These are phyloP conservation scores for Hordeum vulgare DNA, from an alignment of 176 grass and related monocot genomes.

Conservation along the genomic window DNA sequence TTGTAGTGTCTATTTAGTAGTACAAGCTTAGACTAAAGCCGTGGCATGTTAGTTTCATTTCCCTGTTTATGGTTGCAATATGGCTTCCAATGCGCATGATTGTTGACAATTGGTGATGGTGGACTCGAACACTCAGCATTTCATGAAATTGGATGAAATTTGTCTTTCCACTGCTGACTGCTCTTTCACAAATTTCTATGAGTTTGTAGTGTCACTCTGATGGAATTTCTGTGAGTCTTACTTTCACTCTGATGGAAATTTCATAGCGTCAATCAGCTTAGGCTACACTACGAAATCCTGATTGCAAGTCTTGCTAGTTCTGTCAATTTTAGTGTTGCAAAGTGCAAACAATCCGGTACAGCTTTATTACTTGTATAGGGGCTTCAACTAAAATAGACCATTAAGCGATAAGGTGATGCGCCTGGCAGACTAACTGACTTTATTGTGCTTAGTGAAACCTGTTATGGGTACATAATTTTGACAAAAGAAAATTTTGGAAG, in stretches of 20 bases:
- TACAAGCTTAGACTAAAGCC: not conserved
- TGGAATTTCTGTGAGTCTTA: not conserved
- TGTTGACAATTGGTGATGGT: not conserved
- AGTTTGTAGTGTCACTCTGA: not conserved
- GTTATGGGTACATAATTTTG: not conserved
- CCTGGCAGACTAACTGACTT: not conserved
- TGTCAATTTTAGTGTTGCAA: not conserved
- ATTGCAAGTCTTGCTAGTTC: not conserved
- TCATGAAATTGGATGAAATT: not conserved
- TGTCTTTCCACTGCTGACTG: not conserved
- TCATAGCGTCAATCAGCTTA: not conserved
- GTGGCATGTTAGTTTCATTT: not conserved
- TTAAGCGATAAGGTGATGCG: not conserved
- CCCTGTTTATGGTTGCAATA: not conserved
- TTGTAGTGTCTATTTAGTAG: not conserved
- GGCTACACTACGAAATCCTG: not conserved
- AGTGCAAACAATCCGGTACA: not conserved
- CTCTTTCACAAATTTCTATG: not conserved
- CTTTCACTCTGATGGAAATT: not conserved
- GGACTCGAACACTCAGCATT: not conserved
- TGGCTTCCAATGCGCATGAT: not conserved
- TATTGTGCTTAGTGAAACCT: not conserved
- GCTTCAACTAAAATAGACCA: not conserved
- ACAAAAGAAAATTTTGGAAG: not conserved
- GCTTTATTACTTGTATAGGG: not conserved